phyloP scores from a whole-genome alignment of 345 rosid species.

The Camelina laxa region DNA sequence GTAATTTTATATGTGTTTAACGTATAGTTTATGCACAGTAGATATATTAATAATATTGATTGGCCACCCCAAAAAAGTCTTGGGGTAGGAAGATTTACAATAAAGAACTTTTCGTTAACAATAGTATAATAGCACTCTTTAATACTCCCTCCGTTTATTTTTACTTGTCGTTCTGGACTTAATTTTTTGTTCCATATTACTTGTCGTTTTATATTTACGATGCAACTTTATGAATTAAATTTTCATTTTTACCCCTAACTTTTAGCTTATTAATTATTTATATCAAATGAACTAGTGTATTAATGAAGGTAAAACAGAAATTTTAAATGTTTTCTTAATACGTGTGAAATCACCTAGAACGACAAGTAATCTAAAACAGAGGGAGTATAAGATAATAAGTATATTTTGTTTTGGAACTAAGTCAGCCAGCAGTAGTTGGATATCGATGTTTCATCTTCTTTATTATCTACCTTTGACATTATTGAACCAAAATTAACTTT shows the following conservation, averaged over 20 bases:
- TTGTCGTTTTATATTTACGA: too few species aligned
- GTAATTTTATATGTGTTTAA: constrained; percentile 32
- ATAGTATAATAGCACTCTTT: background rate
- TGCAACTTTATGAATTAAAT: too few species aligned
- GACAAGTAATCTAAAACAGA: too few species aligned
- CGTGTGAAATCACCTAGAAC: too few species aligned
- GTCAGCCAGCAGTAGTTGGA: constrained; percentile 35
- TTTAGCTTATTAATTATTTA: too few species aligned
- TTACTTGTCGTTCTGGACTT: too few species aligned
- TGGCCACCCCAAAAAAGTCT: constrained; percentile 38
- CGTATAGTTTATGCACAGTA: constrained; percentile 38
- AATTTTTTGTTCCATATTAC: too few species aligned
- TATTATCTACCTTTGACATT: constrained; percentile 28
- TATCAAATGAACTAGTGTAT: too few species aligned
- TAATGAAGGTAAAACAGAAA: too few species aligned
- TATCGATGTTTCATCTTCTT: constrained; percentile 6
- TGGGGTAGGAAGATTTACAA: constrained; percentile 14
- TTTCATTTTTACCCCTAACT: too few species aligned
- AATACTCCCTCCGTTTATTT: too few species aligned
- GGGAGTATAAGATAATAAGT: background rate
- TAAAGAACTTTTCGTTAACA: constrained; percentile 19
- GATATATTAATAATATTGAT: constrained; percentile 26
- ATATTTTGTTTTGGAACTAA: background rate
- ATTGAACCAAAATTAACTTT: background rate
- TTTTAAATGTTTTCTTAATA: too few species aligned